Base-by-base conservation (phyloP, 306 rosid species). In the Pyrus pyrifolia region DNA sequence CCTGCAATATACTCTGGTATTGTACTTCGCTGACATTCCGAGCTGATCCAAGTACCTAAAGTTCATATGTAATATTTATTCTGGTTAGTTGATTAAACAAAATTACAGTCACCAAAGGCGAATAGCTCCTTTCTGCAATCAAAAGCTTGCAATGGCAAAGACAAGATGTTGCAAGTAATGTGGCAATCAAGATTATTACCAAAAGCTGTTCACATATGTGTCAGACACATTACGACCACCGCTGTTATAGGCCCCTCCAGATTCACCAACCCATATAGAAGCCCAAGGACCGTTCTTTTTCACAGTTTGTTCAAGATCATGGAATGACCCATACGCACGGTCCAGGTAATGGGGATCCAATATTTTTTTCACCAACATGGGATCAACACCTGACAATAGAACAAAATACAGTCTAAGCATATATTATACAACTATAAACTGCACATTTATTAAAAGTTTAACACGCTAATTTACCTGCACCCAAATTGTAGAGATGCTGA, bases 41-140 rank as follows among this genome's bases (percentile, higher is more conserved):
- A 95, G 99, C 83, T 95, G 97, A 88, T 95, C 99, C 57, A 95
- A 89, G 92, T 92, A 95, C 99, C 99, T 95, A 77, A 42, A 31
- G 33, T 85, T 67, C 58, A 60, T 18, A 14, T 30, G 15, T 18
- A 62, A 45, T 10, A 40, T 65, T 6, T 23, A 67, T 44, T 5
- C 17, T 11, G 12, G 68, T 44, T 19, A 15, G 44, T 25, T 73
- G n/a, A 23, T 61, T 45, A 18, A 25, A 45, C 14, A 60, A 22
- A 42, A n/a, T 23, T 73, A 5, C 35, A 27, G 19, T n/a, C 19
- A 29, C 12, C 42, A 59, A 23, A n/a, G 40, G 57, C 15, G 11
- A 21, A 40, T 40, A 59, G 25, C 57, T 25, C 57, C 17, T 35
- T 72, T 38, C 67, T 57, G 53, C 45, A 58, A 23, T 11, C 57